phyloP scores from a whole-genome alignment of 306 rosid species.

The Lathyrus oleraceus region DNA sequence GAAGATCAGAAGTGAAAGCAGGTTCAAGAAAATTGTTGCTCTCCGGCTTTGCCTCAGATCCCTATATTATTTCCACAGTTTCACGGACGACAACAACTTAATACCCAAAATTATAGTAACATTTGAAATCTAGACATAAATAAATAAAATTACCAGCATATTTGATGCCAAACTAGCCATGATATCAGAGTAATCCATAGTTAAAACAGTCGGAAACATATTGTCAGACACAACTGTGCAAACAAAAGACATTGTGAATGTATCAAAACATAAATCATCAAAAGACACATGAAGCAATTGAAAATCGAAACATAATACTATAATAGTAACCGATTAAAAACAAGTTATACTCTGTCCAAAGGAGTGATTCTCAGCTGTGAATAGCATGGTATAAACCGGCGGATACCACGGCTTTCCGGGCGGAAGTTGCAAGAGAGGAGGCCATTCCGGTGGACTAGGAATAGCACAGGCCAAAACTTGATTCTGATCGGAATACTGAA shows the following conservation, averaged over 20 bases:
- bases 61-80: conserved; percentile 54
- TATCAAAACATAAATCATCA: not conserved
- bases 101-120: not conserved
- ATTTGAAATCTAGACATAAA: not conserved
- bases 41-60: conserved; percentile 49
- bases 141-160: conserved; percentile 54
- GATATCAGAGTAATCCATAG: conserved; percentile 36
- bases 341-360: conserved; percentile 41
- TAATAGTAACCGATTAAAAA: not conserved
- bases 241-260: not conserved
- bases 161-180: conserved; percentile 45
- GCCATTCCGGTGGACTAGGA: conserved; percentile 70
- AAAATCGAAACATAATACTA: not conserved
- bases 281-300: not conserved
- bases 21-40: conserved; percentile 55
- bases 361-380: conserved; percentile 64
- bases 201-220: conserved; percentile 44
- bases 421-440: conserved; percentile 66
- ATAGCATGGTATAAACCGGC: conserved; percentile 47
- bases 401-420: conserved; percentile 27
- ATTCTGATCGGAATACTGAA: conserved; percentile 45
- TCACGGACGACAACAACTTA: conserved; percentile 8
- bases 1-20: conserved; percentile 54
- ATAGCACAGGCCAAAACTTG: conserved; percentile 54
- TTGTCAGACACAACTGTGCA: conserved; percentile 55